Percentiles rank a stretch among this genome's conserved stretches.
Evolutionary conservation across 495 filamentous ascomycete genomes (phyloP).

Genomic region (Cercophora scortea): DNA sequence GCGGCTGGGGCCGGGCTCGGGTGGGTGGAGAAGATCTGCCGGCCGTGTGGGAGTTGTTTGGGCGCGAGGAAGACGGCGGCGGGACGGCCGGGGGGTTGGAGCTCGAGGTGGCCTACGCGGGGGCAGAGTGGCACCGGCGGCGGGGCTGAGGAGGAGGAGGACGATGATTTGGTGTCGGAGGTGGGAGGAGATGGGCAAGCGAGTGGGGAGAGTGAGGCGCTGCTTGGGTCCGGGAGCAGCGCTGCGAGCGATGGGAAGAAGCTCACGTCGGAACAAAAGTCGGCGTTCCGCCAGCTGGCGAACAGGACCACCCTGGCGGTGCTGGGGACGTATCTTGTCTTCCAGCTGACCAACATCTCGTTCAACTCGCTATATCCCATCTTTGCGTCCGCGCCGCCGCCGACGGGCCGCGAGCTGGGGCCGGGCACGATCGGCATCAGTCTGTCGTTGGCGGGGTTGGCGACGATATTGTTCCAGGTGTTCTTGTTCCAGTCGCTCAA

Average conservation of each 20-base stretch:
- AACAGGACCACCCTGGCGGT: slow-evolving; percentile 76
- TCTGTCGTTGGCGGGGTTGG: slow-evolving; percentile 72
- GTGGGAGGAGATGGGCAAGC: slow-evolving; percentile 16
- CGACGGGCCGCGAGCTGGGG: slow-evolving; percentile 65
- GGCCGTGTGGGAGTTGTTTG: slow-evolving; percentile 3
- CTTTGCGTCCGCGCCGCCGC: slow-evolving; percentile 66
- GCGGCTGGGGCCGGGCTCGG: slow-evolving; percentile 4
- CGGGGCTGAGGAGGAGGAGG: slow-evolving; percentile 31
- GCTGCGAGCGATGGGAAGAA: slow-evolving; percentile 19
- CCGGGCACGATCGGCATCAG: slow-evolving; percentile 80
- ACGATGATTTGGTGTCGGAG: slow-evolving; percentile 6
- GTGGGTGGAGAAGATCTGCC: slow-evolving; percentile 10
- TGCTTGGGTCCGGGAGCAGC: slow-evolving; percentile 9
- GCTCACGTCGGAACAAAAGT: slow-evolving; percentile 24
- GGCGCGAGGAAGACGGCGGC: slow-evolving; percentile 3
- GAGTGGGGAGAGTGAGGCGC: slow-evolving; percentile 16
- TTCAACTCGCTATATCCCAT: slow-evolving; percentile 91
- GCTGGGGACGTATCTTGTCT: slow-evolving; percentile 74
- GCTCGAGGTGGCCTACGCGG: slow-evolving; percentile 18
- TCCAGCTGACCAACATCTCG: slow-evolving; percentile 80
- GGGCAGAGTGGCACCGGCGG: slow-evolving; percentile 19
- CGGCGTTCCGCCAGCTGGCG: slow-evolving; percentile 46
- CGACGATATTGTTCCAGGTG: slow-evolving; percentile 84
- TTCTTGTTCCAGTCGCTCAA: slow-evolving; percentile 73
- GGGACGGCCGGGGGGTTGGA: slow-evolving; percentile 9